phyloP scores from a whole-genome alignment of 768 basidiomycete genomes.

The Kwoniella botswanensis region DNA sequence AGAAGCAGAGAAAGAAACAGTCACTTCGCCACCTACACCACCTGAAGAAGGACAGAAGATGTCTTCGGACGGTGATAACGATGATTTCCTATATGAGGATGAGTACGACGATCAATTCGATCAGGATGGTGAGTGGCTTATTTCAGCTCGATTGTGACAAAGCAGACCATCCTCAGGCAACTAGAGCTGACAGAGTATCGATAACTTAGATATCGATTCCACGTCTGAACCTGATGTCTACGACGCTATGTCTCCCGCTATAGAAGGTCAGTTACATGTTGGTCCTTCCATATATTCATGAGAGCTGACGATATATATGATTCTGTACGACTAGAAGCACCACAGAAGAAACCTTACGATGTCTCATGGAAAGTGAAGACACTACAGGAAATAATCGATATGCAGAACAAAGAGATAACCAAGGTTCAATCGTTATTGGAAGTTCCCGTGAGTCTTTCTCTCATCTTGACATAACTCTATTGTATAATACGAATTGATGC shows the following conservation, averaged over 20 bases:
- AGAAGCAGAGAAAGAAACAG: background rate
- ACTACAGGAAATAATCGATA: slow-evolving; percentile 73
- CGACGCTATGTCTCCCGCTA: slow-evolving; percentile 50
- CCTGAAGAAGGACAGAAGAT: slow-evolving; percentile 38
- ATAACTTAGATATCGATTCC: slow-evolving; percentile 37
- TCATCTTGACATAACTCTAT: no score
- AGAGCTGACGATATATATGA: background rate
- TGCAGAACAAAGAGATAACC: slow-evolving; percentile 79
- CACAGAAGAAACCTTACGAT: slow-evolving; percentile 66
- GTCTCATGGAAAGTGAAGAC: slow-evolving; percentile 80
- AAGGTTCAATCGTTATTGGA: slow-evolving; percentile 86
- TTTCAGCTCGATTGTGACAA: no score
- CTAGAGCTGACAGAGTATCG: no score
- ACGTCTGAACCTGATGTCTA: slow-evolving; percentile 48
- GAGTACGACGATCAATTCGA: slow-evolving; percentile 36
- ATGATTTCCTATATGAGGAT: slow-evolving; percentile 43
- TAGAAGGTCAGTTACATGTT: slow-evolving; percentile 44
- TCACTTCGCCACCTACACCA: slow-evolving; percentile 20
- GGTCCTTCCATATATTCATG: background rate
- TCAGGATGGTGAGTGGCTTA: slow-evolving; percentile 18
- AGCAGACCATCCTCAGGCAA: no score
- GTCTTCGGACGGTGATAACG: slow-evolving; percentile 49
- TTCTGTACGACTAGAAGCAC: slow-evolving; percentile 28
- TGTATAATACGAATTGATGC: background rate
- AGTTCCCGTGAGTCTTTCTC: slow-evolving; percentile 72